Evolutionary conservation across 176 grass and related monocot genomes (phyloP).

Genomic region (Zoysia pacifica): DNA sequence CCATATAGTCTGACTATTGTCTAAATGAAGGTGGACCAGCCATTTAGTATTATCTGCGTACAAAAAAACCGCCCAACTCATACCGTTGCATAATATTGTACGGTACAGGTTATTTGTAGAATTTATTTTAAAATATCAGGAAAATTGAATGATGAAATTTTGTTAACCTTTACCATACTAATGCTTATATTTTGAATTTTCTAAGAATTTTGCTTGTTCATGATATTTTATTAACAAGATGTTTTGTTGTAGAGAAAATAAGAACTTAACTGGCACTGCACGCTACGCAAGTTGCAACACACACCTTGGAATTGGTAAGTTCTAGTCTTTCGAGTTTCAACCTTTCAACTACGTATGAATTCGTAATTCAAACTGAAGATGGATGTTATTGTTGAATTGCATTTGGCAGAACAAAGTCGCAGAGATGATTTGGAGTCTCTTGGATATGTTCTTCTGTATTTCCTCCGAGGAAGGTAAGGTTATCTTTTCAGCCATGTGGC

Average conservation of each 20-base stretch:
- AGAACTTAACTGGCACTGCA: constrained; percentile 92
- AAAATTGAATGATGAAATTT: too few relatives aligned
- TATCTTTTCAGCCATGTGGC: constrained; percentile 1
- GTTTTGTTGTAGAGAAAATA: constrained; percentile 78
- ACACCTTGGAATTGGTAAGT: constrained; percentile 92
- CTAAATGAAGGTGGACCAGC: neutral
- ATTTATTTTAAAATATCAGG: too few relatives aligned
- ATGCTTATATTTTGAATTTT: neutral
- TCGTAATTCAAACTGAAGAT: constrained; percentile 33
- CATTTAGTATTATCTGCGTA: too few relatives aligned
- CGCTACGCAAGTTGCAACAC: constrained; percentile 95
- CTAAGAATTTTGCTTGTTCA: neutral
- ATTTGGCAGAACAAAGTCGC: constrained; percentile 88
- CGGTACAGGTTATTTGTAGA: too few relatives aligned
- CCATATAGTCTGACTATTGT: neutral
- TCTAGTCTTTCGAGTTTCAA: constrained; percentile 23
- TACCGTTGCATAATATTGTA: too few relatives aligned
- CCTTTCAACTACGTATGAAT: constrained; percentile 15
- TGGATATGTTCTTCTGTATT: constrained; percentile 98
- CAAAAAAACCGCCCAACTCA: too few relatives aligned
- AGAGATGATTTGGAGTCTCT: constrained; percentile 98
- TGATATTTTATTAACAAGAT: constrained; percentile 18
- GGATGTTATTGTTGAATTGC: constrained; percentile 32
- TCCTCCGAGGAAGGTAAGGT: constrained; percentile 81
- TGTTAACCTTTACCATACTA: neutral